Evolutionary conservation across 495 filamentous ascomycete species (phyloP).

Genomic region (Hyphodiscus hymeniophilus): DNA sequence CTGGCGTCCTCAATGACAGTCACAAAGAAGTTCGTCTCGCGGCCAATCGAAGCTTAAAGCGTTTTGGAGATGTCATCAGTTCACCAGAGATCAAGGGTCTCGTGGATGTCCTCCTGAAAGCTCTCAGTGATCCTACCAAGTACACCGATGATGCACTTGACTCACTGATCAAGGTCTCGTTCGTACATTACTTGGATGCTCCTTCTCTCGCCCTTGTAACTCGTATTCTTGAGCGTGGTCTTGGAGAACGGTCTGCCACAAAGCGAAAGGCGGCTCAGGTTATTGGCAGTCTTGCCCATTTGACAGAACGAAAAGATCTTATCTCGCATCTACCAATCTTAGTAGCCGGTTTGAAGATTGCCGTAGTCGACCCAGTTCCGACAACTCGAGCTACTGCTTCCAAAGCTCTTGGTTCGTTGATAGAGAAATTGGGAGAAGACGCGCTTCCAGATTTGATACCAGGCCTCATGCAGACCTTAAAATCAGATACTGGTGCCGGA

Average conservation of each 20-base stretch:
- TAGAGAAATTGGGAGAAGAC: slow-evolving; percentile 97
- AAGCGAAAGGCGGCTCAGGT: slow-evolving; percentile 95
- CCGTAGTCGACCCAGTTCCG: slow-evolving; percentile 90
- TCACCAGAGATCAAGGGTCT: slow-evolving; percentile 93
- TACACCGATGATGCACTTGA: slow-evolving; percentile 94
- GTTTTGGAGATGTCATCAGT: slow-evolving; percentile 96
- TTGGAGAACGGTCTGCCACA: slow-evolving; percentile 83
- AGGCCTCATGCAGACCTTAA: slow-evolving; percentile 93
- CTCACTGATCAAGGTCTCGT: slow-evolving; percentile 87
- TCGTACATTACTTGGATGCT: slow-evolving; percentile 92
- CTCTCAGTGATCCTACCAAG: slow-evolving; percentile 93
- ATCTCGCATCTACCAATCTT: slow-evolving; percentile 86
- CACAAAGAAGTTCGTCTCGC: slow-evolving; percentile 92
- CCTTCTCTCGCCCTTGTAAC: slow-evolving; percentile 91
- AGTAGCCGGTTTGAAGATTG: slow-evolving; percentile 80
- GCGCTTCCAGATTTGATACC: slow-evolving; percentile 95
- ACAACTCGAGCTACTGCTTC: slow-evolving; percentile 95
- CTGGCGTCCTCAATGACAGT: slow-evolving; percentile 88
- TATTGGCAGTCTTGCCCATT: slow-evolving; percentile 92
- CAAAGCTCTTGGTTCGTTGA: slow-evolving; percentile 86
- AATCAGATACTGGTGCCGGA: slow-evolving; percentile 92
- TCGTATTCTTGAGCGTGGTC: slow-evolving; percentile 87
- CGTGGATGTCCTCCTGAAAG: slow-evolving; percentile 86
- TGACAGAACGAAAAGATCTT: slow-evolving; percentile 92
- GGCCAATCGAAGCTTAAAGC: slow-evolving; percentile 90